Conservation (phyloP, 495 filamentous ascomycete species). For the Annulohypoxylon stygium region DNA sequence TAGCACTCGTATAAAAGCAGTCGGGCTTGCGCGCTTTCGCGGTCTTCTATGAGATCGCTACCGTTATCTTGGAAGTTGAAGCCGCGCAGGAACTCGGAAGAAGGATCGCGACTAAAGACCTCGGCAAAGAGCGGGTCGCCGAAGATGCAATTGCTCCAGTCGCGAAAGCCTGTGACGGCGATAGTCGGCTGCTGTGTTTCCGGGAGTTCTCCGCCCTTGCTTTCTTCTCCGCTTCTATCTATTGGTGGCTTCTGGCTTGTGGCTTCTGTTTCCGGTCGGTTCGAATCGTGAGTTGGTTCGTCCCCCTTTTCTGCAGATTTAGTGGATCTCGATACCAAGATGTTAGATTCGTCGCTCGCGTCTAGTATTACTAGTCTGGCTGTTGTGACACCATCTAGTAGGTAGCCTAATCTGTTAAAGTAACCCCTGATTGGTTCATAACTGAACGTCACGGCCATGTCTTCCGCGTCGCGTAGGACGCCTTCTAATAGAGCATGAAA, state of each 20-base stretch:
- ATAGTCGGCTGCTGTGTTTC: constrained; percentile 23
- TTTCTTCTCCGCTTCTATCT: constrained; percentile 5
- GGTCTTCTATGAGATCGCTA: constrained; percentile 55
- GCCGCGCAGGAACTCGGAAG: constrained; percentile 59
- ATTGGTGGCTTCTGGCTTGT: not conserved
- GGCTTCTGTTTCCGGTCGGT: not conserved
- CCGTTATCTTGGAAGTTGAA: constrained; percentile 35
- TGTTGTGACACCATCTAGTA: constrained; percentile 55
- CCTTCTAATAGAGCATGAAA: constrained; percentile 61
- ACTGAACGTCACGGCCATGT: constrained; percentile 59
- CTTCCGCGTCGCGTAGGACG: constrained; percentile 60
- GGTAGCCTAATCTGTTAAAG: constrained; percentile 53
- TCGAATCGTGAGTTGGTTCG: constrained; percentile 11
- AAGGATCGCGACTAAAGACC: constrained; percentile 61
- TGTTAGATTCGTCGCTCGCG: constrained; percentile 51
- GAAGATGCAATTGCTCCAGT: constrained; percentile 69
- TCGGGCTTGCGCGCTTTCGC: constrained; percentile 51
- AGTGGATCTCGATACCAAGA: constrained; percentile 48
- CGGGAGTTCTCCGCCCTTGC: not conserved
- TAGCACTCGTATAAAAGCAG: constrained; percentile 64
- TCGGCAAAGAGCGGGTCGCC: constrained; percentile 70
- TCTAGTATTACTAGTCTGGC: constrained; percentile 57
- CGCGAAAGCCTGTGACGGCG: constrained; percentile 53
- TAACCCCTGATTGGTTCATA: constrained; percentile 57
- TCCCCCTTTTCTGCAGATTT: constrained; percentile 15